Evolutionary conservation across 352 stramenopile species (phyloP).

Genomic region (Pseudoperonospora humuli): DNA sequence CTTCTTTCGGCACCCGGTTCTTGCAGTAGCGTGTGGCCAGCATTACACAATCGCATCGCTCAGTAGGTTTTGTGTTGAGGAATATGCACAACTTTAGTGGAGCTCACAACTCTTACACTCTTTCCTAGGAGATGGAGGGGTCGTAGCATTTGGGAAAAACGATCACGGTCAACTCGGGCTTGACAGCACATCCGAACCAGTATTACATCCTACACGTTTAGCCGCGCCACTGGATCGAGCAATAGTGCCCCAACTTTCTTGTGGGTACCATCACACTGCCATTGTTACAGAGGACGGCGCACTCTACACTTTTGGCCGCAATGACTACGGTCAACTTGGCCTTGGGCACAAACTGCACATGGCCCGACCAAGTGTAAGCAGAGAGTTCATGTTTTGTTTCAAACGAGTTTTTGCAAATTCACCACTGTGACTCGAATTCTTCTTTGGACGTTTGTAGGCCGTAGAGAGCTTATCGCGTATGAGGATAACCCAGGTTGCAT

Average conservation of each 20-base stretch:
- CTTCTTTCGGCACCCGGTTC: constrained; percentile 38
- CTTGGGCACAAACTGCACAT: constrained; percentile 79
- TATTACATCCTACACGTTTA: constrained; percentile 42
- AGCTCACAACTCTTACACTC: neutral
- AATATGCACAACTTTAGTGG: neutral
- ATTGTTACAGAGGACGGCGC: constrained; percentile 53
- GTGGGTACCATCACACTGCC: constrained; percentile 90
- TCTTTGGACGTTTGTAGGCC: constrained; percentile 30
- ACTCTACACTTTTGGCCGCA: constrained; percentile 86
- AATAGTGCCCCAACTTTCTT: constrained; percentile 69
- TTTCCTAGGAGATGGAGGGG: constrained; percentile 35
- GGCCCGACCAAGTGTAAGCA: constrained; percentile 39
- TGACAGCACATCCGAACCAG: constrained; percentile 34
- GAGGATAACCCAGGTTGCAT: constrained; percentile 65
- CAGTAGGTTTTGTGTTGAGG: constrained; percentile 20
- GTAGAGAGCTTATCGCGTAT: constrained; percentile 44
- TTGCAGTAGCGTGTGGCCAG: constrained; percentile 82
- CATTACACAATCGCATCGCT: constrained; percentile 81
- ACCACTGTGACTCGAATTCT: neutral
- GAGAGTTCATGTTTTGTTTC: neutral
- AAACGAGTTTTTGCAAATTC: neutral
- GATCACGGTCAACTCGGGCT: constrained; percentile 88
- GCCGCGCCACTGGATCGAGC: constrained; percentile 48
- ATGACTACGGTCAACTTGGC: constrained; percentile 91
- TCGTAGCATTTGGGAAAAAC: constrained; percentile 89